A percentile compares a stretch with the other conserved stretches of the same genome.
These are phyloP conservation scores for Aphanomyces cochlioides DNA, from an alignment of 352 stramenopile genomes.

Conservation along the genomic window DNA sequence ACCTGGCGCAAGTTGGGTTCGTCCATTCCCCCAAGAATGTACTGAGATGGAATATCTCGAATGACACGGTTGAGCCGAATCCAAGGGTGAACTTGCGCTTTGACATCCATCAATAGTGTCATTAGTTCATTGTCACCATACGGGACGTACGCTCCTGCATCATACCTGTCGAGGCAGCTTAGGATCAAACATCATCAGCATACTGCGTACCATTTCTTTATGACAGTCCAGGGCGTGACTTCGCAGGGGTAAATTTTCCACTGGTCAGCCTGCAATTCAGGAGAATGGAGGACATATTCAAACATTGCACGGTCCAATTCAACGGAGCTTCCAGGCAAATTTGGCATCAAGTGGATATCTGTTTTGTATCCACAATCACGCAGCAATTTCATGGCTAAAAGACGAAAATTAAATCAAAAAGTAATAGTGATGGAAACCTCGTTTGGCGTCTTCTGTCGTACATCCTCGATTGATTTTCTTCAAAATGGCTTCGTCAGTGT, in stretches of 20 bases:
- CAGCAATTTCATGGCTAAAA: constrained; percentile 74
- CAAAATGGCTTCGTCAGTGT: constrained; percentile 88
- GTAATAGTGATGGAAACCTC: background rate
- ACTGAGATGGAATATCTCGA: constrained; percentile 91
- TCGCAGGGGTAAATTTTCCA: constrained; percentile 96
- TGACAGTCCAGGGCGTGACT: constrained; percentile 88
- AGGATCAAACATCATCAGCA: background rate
- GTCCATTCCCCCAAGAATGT: constrained; percentile 90
- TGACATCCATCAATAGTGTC: constrained; percentile 86
- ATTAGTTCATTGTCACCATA: constrained; percentile 87
- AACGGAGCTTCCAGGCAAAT: constrained; percentile 78
- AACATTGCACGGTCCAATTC: constrained; percentile 89
- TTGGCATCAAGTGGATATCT: constrained; percentile 92
- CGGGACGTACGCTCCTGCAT: constrained; percentile 83
- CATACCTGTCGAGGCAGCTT: constrained; percentile 39
- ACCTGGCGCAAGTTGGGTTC: constrained; percentile 90
- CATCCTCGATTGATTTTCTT: constrained; percentile 90
- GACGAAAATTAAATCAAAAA: background rate
- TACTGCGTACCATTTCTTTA: constrained; percentile 68
- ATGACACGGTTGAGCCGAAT: constrained; percentile 93
- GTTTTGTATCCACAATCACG: constrained; percentile 93
- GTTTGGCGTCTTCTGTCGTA: constrained; percentile 59
- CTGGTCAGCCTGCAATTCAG: constrained; percentile 90
- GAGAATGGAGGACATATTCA: constrained; percentile 81
- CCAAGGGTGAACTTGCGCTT: constrained; percentile 90